Evolutionary conservation across 495 filamentous ascomycete species (phyloP), one percentile per base, ranked within the genome.

Genomic region (Podospora didyma): DNA sequence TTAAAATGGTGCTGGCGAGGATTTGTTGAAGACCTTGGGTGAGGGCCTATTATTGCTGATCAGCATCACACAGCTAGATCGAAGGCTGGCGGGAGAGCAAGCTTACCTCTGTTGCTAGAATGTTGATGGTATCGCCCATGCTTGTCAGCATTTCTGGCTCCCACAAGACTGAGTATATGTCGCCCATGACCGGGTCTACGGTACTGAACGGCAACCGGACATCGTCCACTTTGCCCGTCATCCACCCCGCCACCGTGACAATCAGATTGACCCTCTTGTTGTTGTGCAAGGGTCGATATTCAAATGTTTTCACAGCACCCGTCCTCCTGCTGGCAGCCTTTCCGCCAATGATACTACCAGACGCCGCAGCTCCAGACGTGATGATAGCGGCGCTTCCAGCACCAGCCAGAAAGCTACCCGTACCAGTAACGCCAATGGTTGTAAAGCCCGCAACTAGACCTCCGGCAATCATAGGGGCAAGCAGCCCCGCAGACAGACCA

Each of bases 121-220:
- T 97, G 62, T 96, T 96, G 62, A 99, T 97, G 21, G 94, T 99
- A 53, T 91, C 87, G 79, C 94, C 94, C 89, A 96, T 97, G 66
- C 88, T 94, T 46, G 82, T 87, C 60, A 99, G 80, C 92, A 99
- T 96, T 62, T 99, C 94, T 3, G 94, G 95, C 70, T 99, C 94
- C 95, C 95, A 99, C 51, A 93, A 77, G 9, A 99, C 86, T 0
- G 95, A 97, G 73, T 97, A 99, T 20, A 99, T 82, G 74, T 99
- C 94, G 31, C 94, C 94, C 94, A 99, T 97, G 56, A 97, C 83
- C 0, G 94, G 92, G 70, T 97, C 92, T 3, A 99, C 86, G 2
- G 94, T 99, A 73, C 90, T 96, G 71, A 85, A 99, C 14, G 94
- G 94, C 57, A 99, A 69, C 54, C 94, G 88, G 39, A 97, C 92